Base-by-base conservation (phyloP, 106 monocot genomes). In the Allium fistulosum region DNA sequence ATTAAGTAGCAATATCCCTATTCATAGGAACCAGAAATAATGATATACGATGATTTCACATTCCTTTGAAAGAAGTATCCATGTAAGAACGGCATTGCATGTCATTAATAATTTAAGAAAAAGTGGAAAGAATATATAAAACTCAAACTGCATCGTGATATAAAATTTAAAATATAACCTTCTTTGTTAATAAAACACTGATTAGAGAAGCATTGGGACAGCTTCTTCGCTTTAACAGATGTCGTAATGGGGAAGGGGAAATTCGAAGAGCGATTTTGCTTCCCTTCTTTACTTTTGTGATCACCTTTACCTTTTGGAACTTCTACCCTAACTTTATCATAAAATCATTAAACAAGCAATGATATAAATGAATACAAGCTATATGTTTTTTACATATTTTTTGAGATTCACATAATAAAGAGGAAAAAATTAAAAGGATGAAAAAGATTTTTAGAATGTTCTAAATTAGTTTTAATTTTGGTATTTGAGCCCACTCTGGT, bases 301-400 rank as follows among this genome's bases (percentile, higher is more conserved):
- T 46, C 46, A 46, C 13, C 63, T 63, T 63, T 63, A 46, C 45
- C 63, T 63, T 47, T 63, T 63, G 37, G 46, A 37, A 12, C 63
- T 63, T 63, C 63, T 63, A 63, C 47, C 63, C 46, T 63, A 2
- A 7, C 62, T 62, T 46, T 63, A 63, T 63, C 63, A 63, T 47
- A 15, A 63, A 63, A 63, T 46, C 63, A 63, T 63, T 46, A 12
- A 46, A 45, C 46, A 46, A 47, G 46, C 15, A 63, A 63, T 47
- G 46, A n/a, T 63, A 46, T 63, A 15, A 63, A 46, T 63, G 46
- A 13, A 63, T 46, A 63, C 46, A 63, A 63, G 7, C 46, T 46
- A 37, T 0, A 46, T 13, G 47, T 47, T 63, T 62, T 46, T 18
- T 46, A 14, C 63, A n/a, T 47, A 63, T 46, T 46, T 14, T 14